Evolutionary conservation across 352 stramenopile species (phyloP).

Genomic region (Globisporangium viniferum): DNA sequence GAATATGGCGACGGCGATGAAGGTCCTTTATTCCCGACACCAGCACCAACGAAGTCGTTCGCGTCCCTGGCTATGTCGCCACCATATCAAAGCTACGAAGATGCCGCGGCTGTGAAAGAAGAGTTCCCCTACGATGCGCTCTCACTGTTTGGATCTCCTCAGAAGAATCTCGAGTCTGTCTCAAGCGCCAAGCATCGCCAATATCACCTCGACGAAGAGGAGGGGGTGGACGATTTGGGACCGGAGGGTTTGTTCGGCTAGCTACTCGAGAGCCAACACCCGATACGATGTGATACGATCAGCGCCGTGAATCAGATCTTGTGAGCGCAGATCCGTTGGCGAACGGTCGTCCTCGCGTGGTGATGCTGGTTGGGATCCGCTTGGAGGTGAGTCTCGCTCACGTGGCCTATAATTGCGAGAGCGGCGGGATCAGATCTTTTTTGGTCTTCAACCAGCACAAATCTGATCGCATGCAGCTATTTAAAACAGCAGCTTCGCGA

Average conservation of each 20-base stretch:
- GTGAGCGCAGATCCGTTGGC: background rate
- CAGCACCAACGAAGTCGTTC: too few relatives aligned
- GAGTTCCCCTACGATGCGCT: background rate
- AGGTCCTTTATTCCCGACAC: too few relatives aligned
- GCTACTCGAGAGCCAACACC: background rate
- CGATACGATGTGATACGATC: background rate
- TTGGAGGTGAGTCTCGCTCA: background rate
- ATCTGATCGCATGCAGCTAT: conserved; percentile 1
- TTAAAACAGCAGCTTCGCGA: background rate
- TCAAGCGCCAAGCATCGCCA: background rate
- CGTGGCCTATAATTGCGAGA: background rate
- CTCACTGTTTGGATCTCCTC: conserved; percentile 16
- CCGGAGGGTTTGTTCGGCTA: conserved; percentile 1
- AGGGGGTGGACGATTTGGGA: background rate
- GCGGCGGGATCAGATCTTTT: background rate
- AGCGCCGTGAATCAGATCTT: background rate
- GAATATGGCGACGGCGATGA: background rate
- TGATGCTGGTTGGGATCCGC: background rate
- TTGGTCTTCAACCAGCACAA: background rate
- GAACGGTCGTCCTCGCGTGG: conserved; percentile 2
- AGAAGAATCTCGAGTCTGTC: background rate
- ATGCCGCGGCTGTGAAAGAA: background rate
- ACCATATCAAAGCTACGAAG: background rate
- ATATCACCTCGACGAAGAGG: background rate
- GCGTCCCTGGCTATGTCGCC: too few relatives aligned